Evolutionary conservation across 768 basidiomycete species (phyloP), one percentile per base, ranked within the genome.

Genomic region (Leccinellum rugosiceps): DNA sequence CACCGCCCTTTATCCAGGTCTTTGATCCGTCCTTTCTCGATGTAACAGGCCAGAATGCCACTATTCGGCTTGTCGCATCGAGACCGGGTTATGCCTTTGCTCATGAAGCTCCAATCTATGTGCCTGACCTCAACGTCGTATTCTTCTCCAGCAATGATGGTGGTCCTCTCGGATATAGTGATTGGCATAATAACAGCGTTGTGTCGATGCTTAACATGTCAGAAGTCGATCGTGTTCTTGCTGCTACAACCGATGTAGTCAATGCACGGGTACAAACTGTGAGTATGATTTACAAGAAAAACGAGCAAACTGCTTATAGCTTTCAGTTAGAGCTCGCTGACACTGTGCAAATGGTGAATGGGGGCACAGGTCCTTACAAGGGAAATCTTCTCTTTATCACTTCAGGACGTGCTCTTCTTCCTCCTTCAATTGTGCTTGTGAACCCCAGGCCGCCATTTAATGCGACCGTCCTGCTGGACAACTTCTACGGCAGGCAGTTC

Each of bases 401-500:
- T 10, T 85, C 86, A 21, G 88, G 89, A 32, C 81, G 86, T 50
- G 88, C 85, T 0, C 69, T 77, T 21, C 72, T 80, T 3, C 85
- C 88, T 6, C 83, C 89, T 25, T 82, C 81, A 2, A 68, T 91
- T 14, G 83, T 79, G 0, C 78, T 87, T 34, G 83, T 91, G 51
- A 83, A 90, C 67, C 87, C 88, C 0, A 66, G 63, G 3, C 67
- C 81, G 4, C 89, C 89, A 1, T 77, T 85, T 70, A 88, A 91
- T 56, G 73, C 80, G 4, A 90, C 87, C 0, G 79, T 88, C 35
- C 69, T 93, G 17, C 68, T 93, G 58, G 87, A 92, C 70, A 92
- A 91, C 73, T 90, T 80, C 73, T 88, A 82, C 64, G 90, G 90
- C 3, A 77, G 89, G 6, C 90, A 90, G 60, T 92, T 92, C 75